These are phyloP conservation scores for Ceratonia siliqua DNA, from an alignment of 306 rosid genomes.

Conservation along the genomic window DNA sequence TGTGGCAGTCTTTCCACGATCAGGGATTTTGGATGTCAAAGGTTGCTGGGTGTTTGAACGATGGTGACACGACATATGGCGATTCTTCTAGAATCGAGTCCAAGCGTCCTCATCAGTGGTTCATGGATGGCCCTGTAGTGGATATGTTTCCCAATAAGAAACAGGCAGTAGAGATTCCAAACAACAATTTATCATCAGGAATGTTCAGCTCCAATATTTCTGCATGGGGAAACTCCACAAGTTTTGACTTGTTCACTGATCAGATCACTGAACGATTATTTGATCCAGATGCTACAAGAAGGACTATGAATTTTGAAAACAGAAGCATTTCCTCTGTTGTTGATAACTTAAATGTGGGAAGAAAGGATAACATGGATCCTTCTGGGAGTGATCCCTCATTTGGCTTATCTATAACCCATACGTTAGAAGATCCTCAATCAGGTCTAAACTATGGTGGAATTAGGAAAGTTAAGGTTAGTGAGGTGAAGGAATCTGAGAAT, in stretches of 20 bases:
- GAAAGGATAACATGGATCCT: conserved; percentile 53
- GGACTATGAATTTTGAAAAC: conserved; percentile 45
- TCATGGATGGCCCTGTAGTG: conserved; percentile 67
- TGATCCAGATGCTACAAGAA: conserved; percentile 45
- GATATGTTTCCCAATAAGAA: conserved; percentile 68
- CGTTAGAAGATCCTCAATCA: conserved; percentile 55
- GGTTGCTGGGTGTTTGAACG: conserved; percentile 48
- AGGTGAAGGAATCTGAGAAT: conserved; percentile 75
- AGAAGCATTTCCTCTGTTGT: conserved; percentile 39
- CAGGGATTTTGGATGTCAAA: conserved; percentile 68
- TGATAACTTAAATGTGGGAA: conserved; percentile 45
- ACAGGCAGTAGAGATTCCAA: conserved; percentile 61
- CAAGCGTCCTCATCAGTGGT: conserved; percentile 75
- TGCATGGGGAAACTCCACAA: conserved; percentile 60
- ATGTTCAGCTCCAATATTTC: conserved; percentile 50
- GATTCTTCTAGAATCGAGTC: conserved; percentile 59
- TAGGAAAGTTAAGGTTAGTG: conserved; percentile 69
- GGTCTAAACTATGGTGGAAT: conserved; percentile 57
- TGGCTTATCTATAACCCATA: conserved; percentile 57
- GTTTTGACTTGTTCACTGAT: conserved; percentile 56
- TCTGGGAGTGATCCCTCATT: conserved; percentile 50
- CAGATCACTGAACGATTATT: conserved; percentile 50
- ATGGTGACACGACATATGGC: conserved; percentile 52
- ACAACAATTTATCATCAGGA: conserved; percentile 47
- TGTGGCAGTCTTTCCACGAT: conserved; percentile 51